These are phyloP conservation scores for Hygrocybe punicea DNA, from an alignment of 768 basidiomycete species.

Conservation along the genomic window DNA sequence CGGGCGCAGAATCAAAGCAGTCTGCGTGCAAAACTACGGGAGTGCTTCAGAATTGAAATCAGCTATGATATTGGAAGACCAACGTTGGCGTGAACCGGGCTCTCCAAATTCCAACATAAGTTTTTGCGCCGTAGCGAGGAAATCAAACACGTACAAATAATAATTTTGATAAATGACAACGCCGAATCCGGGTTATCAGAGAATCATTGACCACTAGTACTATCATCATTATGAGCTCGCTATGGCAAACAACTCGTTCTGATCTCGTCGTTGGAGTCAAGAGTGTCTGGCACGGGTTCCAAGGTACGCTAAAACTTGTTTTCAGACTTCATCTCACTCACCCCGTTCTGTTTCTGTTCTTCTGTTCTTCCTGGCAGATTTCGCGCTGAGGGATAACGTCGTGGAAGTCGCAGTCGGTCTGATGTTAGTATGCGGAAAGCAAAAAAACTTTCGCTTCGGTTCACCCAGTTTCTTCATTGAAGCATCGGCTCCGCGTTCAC, in stretches of 20 bases:
- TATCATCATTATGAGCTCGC: not conserved
- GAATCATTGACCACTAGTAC: no score
- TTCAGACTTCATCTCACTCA: not conserved
- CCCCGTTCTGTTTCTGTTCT: not conserved
- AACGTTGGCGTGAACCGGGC: no score
- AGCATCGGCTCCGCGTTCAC: conserved; percentile 43
- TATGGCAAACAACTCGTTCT: not conserved
- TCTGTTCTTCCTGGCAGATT: conserved; percentile 10
- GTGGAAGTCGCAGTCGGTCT: conserved; percentile 47
- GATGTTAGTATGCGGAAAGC: conserved; percentile 26
- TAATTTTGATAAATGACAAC: no score
- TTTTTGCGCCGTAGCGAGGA: no score
- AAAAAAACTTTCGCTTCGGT: not conserved
- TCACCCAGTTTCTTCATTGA: not conserved
- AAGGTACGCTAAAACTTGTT: not conserved
- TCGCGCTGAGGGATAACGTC: conserved; percentile 43
- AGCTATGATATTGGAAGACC: no score
- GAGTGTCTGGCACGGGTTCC: conserved; percentile 30
- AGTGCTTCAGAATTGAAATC: no score
- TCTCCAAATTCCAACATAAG: no score
- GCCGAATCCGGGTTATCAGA: no score
- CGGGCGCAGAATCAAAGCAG: no score
- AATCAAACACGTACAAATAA: no score
- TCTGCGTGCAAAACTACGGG: no score
- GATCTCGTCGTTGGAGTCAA: conserved; percentile 13